phyloP scores from a whole-genome alignment of 352 stramenopile genomes.

The Phytopythium montanum region DNA sequence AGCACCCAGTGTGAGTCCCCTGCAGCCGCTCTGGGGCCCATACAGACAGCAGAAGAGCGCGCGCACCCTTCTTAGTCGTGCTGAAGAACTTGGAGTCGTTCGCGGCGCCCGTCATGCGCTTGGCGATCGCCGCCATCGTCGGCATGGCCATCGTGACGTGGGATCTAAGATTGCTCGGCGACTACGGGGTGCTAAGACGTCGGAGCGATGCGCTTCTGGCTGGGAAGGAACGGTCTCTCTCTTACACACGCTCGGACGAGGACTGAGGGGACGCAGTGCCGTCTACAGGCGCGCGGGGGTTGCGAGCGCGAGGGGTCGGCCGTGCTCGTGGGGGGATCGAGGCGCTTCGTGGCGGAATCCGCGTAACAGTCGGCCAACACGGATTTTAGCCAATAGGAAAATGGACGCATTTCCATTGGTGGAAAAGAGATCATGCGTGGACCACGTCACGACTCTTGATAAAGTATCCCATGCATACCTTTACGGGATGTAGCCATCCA shows the following conservation, averaged over 20 bases:
- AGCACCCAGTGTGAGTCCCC: neutral
- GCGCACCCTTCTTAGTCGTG: conserved; percentile 95
- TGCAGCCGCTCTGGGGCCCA: neutral
- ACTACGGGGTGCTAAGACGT: neutral
- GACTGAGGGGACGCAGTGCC: conserved; percentile 1
- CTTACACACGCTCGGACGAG: neutral
- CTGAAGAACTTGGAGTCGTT: conserved; percentile 99
- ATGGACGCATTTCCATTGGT: neutral
- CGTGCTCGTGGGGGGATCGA: neutral
- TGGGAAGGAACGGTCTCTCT: neutral
- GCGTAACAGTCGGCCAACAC: neutral
- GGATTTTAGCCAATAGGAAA: neutral
- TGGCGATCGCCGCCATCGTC: conserved; percentile 85
- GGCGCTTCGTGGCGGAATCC: neutral
- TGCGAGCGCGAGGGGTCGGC: neutral
- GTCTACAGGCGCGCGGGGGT: neutral
- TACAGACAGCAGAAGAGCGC: neutral
- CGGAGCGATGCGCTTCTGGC: neutral
- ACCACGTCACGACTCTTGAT: too few relatives aligned
- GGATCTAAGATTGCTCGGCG: neutral
- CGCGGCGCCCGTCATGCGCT: conserved; percentile 86
- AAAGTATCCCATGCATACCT: too few relatives aligned
- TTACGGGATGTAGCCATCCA: too few relatives aligned
- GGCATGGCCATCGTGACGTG: conserved; percentile 67
- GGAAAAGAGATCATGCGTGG: too few relatives aligned